Evolutionary conservation across 495 filamentous ascomycete species (phyloP).

Genomic region (Coniosporium apollinis): DNA sequence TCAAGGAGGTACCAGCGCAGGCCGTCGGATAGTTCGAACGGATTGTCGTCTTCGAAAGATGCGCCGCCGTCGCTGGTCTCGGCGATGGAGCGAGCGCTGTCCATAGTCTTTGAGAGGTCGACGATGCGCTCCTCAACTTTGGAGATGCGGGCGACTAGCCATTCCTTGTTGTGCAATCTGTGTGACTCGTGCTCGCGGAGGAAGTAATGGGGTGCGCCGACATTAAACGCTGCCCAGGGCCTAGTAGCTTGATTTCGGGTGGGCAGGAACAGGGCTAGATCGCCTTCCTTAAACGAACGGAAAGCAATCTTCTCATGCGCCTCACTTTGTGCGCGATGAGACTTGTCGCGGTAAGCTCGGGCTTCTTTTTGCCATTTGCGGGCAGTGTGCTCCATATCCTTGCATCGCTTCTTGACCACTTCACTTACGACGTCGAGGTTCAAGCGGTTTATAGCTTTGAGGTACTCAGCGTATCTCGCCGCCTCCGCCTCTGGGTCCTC

Average conservation of each 20-base stretch:
- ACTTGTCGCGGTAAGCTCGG: slow-evolving; percentile 71
- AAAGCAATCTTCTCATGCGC: slow-evolving; percentile 95
- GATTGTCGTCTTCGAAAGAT: slow-evolving; percentile 83
- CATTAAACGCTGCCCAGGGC: slow-evolving; percentile 97
- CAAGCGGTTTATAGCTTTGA: slow-evolving; percentile 53
- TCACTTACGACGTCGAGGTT: slow-evolving; percentile 72
- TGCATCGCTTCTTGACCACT: slow-evolving; percentile 65
- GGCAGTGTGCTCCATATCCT: slow-evolving; percentile 75
- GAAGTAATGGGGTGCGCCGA: slow-evolving; percentile 93
- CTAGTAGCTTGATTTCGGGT: slow-evolving; percentile 85
- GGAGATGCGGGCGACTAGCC: slow-evolving; percentile 84
- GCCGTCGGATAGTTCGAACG: slow-evolving; percentile 90
- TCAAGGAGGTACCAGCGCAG: slow-evolving; percentile 93
- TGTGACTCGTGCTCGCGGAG: slow-evolving; percentile 83
- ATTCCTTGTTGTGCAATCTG: slow-evolving; percentile 66
- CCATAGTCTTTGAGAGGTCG: slow-evolving; percentile 66
- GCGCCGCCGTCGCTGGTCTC: slow-evolving; percentile 14
- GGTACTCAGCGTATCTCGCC: slow-evolving; percentile 51
- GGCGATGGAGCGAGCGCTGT: slow-evolving; percentile 24
- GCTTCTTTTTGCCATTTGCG: slow-evolving; percentile 84
- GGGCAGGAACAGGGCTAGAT: slow-evolving; percentile 87
- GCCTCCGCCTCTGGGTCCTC: slow-evolving; percentile 48
- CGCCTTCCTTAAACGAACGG: slow-evolving; percentile 87
- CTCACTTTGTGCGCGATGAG: slow-evolving; percentile 68
- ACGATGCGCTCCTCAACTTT: slow-evolving; percentile 89